Conservation (phyloP, 2,329 filamentous ascomycete genomes). For the Davidsoniella virescens region DNA sequence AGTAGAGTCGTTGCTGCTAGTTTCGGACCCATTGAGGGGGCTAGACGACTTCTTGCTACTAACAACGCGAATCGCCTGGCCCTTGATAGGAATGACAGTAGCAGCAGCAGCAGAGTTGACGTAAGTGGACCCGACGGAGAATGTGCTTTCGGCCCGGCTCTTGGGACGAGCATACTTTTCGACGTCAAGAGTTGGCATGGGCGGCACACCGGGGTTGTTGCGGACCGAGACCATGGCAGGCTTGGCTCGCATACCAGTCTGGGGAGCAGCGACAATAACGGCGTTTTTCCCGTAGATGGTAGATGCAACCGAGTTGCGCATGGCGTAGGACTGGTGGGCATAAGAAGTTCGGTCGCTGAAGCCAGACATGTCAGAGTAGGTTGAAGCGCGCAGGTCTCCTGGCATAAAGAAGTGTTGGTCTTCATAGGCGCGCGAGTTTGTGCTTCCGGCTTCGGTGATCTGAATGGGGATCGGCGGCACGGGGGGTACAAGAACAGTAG, state of each 20-base stretch:
- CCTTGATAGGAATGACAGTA: slow-evolving; percentile 39
- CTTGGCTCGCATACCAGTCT: slow-evolving; percentile 74
- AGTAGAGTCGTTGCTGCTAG: background rate
- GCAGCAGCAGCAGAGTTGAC: slow-evolving; percentile 45
- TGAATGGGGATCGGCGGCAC: slow-evolving; percentile 77
- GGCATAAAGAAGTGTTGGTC: slow-evolving; percentile 92
- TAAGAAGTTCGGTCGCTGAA: slow-evolving; percentile 46
- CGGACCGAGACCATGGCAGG: slow-evolving; percentile 89
- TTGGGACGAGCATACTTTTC: slow-evolving; percentile 40
- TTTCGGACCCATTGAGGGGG: background rate
- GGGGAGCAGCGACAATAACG: slow-evolving; percentile 64
- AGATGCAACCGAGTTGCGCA: slow-evolving; percentile 65
- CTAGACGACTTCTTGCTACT: slow-evolving; percentile 26
- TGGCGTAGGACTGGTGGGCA: slow-evolving; percentile 40
- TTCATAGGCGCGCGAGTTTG: slow-evolving; percentile 39
- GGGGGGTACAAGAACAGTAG: slow-evolving; percentile 67
- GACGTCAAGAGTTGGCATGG: slow-evolving; percentile 56
- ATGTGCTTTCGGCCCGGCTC: slow-evolving; percentile 37
- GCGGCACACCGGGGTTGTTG: slow-evolving; percentile 48
- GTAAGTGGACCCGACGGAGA: slow-evolving; percentile 53
- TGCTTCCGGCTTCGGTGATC: slow-evolving; percentile 30
- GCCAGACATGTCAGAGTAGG: slow-evolving; percentile 62
- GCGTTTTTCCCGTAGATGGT: slow-evolving; percentile 90
- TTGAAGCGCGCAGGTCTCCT: slow-evolving; percentile 76
- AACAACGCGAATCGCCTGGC: slow-evolving; percentile 44